A percentile compares a stretch with the other conserved stretches of the same genome.
phyloP scores from a whole-genome alignment of 495 filamentous ascomycete species.

The Pyronema domesticum region DNA sequence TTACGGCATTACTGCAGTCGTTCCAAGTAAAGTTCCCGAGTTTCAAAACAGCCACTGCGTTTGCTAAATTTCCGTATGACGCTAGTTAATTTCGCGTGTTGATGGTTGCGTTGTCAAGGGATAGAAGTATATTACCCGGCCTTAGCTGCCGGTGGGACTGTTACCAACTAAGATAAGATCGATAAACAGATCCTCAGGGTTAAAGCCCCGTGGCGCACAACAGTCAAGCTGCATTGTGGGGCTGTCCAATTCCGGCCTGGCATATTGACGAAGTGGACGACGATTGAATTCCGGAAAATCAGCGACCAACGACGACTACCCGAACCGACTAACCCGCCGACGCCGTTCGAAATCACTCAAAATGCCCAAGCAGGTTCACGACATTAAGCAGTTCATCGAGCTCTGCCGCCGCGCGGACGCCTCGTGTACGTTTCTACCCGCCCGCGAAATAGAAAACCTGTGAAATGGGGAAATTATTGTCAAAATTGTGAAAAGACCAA shows the following conservation, averaged over 20 bases:
- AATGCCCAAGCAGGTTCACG: slow-evolving; percentile 96
- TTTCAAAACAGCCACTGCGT: no score
- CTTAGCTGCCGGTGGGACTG: no score
- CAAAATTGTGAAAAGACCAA: not conserved
- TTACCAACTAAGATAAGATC: no score
- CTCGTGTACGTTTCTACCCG: slow-evolving; percentile 48
- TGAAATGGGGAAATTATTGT: not conserved
- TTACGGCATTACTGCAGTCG: no score
- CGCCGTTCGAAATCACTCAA: slow-evolving; percentile 28
- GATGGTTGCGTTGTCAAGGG: no score
- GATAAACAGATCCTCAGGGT: not conserved
- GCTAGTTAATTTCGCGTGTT: no score
- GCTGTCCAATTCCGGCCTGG: slow-evolving; percentile 2
- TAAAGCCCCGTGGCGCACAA: slow-evolving; percentile 13
- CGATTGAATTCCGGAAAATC: slow-evolving; percentile 1
- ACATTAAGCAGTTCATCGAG: slow-evolving; percentile 99
- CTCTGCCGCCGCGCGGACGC: slow-evolving; percentile 98
- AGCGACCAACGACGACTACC: slow-evolving; percentile 11
- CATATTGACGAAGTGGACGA: not conserved
- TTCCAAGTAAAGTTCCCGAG: no score
- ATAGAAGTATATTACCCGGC: no score
- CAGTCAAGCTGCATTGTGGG: slow-evolving; percentile 8
- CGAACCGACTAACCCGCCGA: slow-evolving; percentile 21
- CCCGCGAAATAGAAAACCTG: not conserved
- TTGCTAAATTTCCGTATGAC: no score